These are phyloP conservation scores for Globisporangium echinulatum DNA, from an alignment of 352 stramenopile genomes.

Conservation along the genomic window DNA sequence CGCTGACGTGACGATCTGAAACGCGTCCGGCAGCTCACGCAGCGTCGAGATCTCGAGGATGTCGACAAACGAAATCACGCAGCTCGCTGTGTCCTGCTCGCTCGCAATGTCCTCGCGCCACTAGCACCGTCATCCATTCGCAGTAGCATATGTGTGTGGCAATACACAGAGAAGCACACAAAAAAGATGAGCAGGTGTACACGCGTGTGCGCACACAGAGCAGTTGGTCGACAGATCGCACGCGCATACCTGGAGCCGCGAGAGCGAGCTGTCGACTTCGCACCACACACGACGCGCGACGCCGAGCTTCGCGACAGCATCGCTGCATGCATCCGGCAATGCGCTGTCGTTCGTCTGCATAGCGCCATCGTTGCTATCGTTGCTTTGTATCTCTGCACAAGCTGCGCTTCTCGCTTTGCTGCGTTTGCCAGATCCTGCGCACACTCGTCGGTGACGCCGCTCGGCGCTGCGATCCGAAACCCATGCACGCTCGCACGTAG, in stretches of 20 bases:
- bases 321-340: not conserved
- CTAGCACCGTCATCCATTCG: conserved; percentile 2
- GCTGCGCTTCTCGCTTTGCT: not conserved
- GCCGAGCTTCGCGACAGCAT: conserved; percentile 14
- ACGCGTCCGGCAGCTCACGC: conserved; percentile 20
- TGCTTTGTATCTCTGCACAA: not conserved
- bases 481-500: conserved; percentile 24
- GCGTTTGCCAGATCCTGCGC: not conserved
- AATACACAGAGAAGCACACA: too few species aligned
- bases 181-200: not conserved
- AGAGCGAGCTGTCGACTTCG: conserved; percentile 39
- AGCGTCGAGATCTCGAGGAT: conserved; percentile 22
- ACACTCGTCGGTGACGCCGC: conserved; percentile 17
- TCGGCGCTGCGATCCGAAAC: conserved; percentile 26
- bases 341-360: not conserved
- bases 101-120: conserved; percentile 30
- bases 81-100: conserved; percentile 5
- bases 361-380: not conserved
- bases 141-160: not conserved
- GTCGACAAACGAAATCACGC: conserved; percentile 24
- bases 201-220: not conserved
- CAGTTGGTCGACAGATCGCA: not conserved
- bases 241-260: conserved; percentile 21
- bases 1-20: conserved; percentile 28
- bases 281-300: conserved; percentile 44